phyloP scores from a whole-genome alignment of 176 grass and related monocot genomes.

The Musa acuminata region DNA sequence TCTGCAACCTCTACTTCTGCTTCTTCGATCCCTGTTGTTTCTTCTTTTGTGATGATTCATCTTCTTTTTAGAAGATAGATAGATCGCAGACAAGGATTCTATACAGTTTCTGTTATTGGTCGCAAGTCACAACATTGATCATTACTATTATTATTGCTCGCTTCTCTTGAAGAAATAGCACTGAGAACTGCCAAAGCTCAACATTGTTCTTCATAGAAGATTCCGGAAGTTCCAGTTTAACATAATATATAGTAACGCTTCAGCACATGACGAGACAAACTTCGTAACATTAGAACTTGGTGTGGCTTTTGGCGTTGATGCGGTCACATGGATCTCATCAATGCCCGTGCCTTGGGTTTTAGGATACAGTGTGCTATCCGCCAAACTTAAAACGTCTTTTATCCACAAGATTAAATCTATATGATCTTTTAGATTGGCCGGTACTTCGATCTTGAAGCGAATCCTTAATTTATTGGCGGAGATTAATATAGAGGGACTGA shows the following conservation, averaged over 20 bases:
- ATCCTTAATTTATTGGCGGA: slow-evolving; percentile 3
- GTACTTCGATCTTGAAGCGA: background rate
- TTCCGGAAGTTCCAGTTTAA: background rate
- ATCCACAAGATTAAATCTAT: background rate
- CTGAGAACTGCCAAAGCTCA: no score
- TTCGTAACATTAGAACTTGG: no score
- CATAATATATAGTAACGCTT: no score
- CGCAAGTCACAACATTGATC: no score
- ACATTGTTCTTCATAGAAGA: background rate
- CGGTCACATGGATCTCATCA: background rate
- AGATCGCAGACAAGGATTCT: background rate
- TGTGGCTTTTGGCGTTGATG: no score
- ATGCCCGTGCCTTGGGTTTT: background rate
- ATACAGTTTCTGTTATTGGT: no score
- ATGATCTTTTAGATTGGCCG: background rate
- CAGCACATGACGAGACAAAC: no score
- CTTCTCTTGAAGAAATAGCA: no score
- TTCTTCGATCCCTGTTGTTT: background rate
- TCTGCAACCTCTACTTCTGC: background rate
- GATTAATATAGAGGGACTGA: background rate
- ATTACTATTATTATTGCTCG: no score
- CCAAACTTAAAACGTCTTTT: background rate
- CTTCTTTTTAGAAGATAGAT: background rate
- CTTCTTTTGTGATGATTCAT: background rate
- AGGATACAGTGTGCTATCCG: background rate